Evolutionary conservation across 225 moss, liverwort and hornwort species (phyloP).

Genomic region (Marchantia polymorpha): DNA sequence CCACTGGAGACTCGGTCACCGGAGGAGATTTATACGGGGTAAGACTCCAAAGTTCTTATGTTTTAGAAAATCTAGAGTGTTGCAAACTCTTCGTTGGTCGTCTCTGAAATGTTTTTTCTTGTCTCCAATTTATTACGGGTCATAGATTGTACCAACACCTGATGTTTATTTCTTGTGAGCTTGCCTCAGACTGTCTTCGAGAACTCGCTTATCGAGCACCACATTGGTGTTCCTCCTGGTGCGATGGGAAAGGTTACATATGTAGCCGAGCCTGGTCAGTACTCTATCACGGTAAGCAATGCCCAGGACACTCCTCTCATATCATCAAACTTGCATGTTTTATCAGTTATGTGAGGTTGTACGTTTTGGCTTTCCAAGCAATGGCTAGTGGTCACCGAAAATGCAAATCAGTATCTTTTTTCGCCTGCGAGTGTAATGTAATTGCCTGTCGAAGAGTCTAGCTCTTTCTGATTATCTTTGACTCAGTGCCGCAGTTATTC

Average conservation of each 20-base stretch:
- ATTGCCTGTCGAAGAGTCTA: too few relatives aligned
- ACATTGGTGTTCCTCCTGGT: constrained; percentile 80
- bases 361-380: not conserved
- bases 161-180: not conserved
- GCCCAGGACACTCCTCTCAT: not conserved
- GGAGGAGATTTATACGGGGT: constrained; percentile 84
- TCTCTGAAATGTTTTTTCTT: not conserved
- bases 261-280: constrained; percentile 68
- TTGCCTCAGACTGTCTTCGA: constrained; percentile 54
- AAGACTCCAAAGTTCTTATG: not conserved
- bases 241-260: constrained; percentile 78
- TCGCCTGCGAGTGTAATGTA: too few relatives aligned
- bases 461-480: too few relatives aligned
- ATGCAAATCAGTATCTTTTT: not conserved
- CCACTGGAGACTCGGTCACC: constrained; percentile 79
- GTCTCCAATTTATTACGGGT: not conserved
- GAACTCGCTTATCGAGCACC: constrained; percentile 93
- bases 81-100: not conserved
- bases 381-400: not conserved
- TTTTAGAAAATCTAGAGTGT: not conserved
- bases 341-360: not conserved
- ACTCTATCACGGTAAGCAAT: constrained; percentile 42
- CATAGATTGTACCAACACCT: not conserved
- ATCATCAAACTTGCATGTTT: not conserved
- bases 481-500: too few relatives aligned